Base-by-base conservation (phyloP, 2,329 filamentous ascomycete genomes). In the Chalara sp. region DNA sequence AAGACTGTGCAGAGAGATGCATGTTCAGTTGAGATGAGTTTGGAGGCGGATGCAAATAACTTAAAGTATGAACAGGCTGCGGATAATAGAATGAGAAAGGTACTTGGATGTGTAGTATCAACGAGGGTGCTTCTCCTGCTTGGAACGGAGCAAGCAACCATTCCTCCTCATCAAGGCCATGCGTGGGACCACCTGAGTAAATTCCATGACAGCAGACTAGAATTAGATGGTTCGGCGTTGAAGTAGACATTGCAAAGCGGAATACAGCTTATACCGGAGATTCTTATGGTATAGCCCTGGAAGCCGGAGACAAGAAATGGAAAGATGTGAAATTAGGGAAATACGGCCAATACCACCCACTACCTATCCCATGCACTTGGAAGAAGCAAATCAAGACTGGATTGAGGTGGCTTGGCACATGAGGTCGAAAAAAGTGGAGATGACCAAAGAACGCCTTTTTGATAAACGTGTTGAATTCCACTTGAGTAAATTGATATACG, bases 131-230 rank as follows among this genome's bases (percentile, higher is more conserved):
- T 67, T 95, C 89, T 51, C 85, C 84, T 21, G 70, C 73, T 64
- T 96, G 90, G 62, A 93, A 95, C 32, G 76, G 72, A 48, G 88
- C 84, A 12, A 95, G 83, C 32, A 89, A 73, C 83, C 84, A 88
- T 63, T 87, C 81, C 5, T 69, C 55, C 62, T 86, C 81, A 28
- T 43, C 21, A n/a, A 47, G 8, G 4, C 52, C 44, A 11, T 45
- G 31, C 6, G 69, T 67, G 2, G 74, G 71, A 0, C 82, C 81
- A 30, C 83, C 83, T 11, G 74, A 68, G 75, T 86, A 95, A 52
- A 92, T 88, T 31, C 82, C 87, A 69, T 95, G 89, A 65, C 89
- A 91, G 72, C 89, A 93, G 47, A 95, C 85, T 45, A 95, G 71
- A 47, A 95, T 80, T 8, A 95, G 76, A 56, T 87, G 76, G 5